Evolutionary conservation across 148 eudicot species (phyloP).

Genomic region (Arbutus unedo): DNA sequence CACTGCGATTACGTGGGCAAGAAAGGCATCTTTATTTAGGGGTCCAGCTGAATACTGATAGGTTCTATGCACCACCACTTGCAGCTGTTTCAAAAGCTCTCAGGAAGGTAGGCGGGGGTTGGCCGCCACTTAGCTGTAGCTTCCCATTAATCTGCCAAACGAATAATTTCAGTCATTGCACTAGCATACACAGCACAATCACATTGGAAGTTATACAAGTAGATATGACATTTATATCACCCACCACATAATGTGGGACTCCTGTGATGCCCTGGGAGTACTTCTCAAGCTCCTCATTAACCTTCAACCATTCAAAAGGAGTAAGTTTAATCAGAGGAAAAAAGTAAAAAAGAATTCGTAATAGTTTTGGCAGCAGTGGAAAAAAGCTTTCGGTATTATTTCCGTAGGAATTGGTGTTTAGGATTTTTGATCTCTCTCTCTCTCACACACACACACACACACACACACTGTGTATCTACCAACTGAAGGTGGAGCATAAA

Average conservation of each 20-base stretch:
- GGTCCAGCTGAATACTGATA: not conserved
- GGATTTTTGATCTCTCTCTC: not conserved
- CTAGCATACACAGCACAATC: not conserved
- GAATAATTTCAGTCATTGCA: not conserved
- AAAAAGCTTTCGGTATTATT: not conserved
- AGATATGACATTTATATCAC: conserved; percentile 1
- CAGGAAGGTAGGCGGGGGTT: conserved; percentile 67
- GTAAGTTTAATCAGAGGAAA: not conserved
- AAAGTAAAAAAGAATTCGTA: not conserved
- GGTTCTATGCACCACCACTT: conserved; percentile 11
- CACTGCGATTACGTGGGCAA: not conserved
- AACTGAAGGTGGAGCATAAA: not conserved
- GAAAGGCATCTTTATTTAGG: not conserved
- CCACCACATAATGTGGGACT: conserved; percentile 72
- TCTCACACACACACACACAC: too few relatives aligned
- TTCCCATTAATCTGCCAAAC: conserved; percentile 70
- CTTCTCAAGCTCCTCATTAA: conserved; percentile 67
- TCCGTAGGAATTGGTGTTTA: not conserved
- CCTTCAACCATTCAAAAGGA: conserved; percentile 36
- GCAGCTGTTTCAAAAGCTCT: conserved; percentile 60
- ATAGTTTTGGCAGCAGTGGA: not conserved
- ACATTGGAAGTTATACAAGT: not conserved
- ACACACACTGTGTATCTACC: not conserved
- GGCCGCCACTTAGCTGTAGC: conserved; percentile 73
- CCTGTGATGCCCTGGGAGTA: conserved; percentile 55